These are phyloP conservation scores for Thalassiosira mediterranea DNA, from an alignment of 352 stramenopile species.

Conservation along the genomic window DNA sequence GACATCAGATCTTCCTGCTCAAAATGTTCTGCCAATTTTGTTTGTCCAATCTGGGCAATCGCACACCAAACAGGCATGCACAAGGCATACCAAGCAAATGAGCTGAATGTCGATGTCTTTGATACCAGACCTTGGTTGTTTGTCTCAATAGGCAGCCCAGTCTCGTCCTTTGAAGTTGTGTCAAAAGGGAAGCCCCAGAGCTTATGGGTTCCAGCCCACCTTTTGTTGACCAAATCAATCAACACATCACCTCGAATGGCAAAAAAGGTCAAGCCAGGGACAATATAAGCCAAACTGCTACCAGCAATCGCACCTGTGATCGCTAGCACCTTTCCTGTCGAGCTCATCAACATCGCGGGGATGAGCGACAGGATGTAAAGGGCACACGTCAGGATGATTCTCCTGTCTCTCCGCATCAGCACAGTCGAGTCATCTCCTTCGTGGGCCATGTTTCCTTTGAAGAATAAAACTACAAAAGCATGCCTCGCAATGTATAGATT, in stretches of 20 bases:
- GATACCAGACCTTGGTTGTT: not conserved
- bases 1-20: constrained; percentile 29
- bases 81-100: constrained; percentile 55
- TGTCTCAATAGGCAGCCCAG: not conserved
- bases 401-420: constrained; percentile 55
- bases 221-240: constrained; percentile 29
- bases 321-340: constrained; percentile 69
- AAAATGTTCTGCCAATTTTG: constrained; percentile 50
- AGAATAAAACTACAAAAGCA: constrained; percentile 75
- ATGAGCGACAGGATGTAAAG: constrained; percentile 66
- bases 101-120: not conserved
- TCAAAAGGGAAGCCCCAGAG: constrained; percentile 8
- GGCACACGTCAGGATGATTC: constrained; percentile 56
- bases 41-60: constrained; percentile 61
- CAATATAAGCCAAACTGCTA: constrained; percentile 73
- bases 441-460: constrained; percentile 70
- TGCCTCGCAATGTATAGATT: constrained; percentile 78
- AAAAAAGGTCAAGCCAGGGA: constrained; percentile 66
- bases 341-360: constrained; percentile 61
- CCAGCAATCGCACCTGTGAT: constrained; percentile 66
- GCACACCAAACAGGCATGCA: constrained; percentile 70
- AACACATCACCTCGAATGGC: constrained; percentile 66
- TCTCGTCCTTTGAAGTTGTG: not conserved
- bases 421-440: constrained; percentile 74
- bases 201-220: constrained; percentile 18